phyloP scores from a whole-genome alignment of 148 eudicot species.

The Oxyria digyna region DNA sequence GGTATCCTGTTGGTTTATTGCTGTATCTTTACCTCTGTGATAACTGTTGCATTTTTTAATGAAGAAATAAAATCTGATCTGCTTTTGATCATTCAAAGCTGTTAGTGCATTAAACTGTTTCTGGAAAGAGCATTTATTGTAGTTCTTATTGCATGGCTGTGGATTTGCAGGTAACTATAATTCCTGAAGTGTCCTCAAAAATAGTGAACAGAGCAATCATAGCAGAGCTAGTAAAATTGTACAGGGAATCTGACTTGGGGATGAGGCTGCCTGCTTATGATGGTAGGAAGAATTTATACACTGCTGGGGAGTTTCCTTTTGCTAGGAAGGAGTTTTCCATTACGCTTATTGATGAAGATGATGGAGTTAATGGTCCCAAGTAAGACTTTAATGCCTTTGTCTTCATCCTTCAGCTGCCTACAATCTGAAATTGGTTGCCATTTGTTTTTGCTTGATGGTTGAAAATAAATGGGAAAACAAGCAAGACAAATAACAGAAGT shows the following conservation, averaged over 20 bases:
- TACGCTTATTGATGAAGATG: constrained; percentile 46
- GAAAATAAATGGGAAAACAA: not conserved
- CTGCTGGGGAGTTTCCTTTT: constrained; percentile 69
- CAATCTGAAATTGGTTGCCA: not conserved
- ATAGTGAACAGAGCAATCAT: constrained; percentile 49
- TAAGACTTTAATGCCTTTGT: constrained; percentile 18
- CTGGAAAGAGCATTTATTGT: constrained; percentile 13
- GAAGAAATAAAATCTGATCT: not conserved
- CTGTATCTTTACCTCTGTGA: not conserved
- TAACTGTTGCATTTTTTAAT: constrained; percentile 13
- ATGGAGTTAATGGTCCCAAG: constrained; percentile 46
- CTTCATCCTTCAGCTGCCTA: not conserved
- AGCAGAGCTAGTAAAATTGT: constrained; percentile 47
- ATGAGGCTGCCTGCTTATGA: constrained; percentile 68
- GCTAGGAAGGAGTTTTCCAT: constrained; percentile 44
- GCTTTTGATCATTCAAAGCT: constrained; percentile 17
- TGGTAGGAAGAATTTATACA: constrained; percentile 62
- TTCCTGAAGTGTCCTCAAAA: constrained; percentile 57
- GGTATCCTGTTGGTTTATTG: not conserved
- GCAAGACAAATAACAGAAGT: not conserved
- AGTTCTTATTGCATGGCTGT: constrained; percentile 22
- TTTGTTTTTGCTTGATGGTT: not conserved
- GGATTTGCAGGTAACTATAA: constrained; percentile 42
- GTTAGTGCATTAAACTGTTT: constrained; percentile 17
- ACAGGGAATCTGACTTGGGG: constrained; percentile 61